These are phyloP conservation scores for Prunus mira DNA, from an alignment of 306 rosid species.

Conservation along the genomic window DNA sequence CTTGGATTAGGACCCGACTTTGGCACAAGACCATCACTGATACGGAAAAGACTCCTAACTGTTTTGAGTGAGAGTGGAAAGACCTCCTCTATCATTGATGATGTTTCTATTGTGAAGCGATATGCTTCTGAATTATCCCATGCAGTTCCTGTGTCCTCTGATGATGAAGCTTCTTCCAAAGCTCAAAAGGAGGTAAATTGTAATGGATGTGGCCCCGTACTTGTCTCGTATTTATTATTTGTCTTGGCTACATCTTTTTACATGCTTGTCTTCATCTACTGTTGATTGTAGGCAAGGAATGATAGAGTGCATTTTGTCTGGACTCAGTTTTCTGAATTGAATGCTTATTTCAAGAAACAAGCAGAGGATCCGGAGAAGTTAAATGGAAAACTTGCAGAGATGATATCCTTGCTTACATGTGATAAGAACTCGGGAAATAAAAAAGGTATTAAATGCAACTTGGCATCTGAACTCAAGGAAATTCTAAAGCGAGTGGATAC, in stretches of 20 bases:
- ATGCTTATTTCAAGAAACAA: constrained; percentile 67
- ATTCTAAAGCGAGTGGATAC: constrained; percentile 69
- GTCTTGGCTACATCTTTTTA: neutral
- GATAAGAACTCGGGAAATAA: constrained; percentile 37
- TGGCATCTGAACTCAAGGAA: constrained; percentile 61
- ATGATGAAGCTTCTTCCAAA: constrained; percentile 80
- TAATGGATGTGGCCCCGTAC: constrained; percentile 6
- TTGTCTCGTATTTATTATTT: neutral
- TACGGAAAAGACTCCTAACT: constrained; percentile 67
- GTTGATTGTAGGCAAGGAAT: constrained; percentile 67
- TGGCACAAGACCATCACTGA: constrained; percentile 76
- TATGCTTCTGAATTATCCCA: constrained; percentile 73
- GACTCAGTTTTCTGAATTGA: constrained; percentile 87
- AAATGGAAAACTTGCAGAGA: constrained; percentile 74
- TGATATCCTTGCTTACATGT: constrained; percentile 77
- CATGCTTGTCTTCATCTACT: constrained; percentile 22
- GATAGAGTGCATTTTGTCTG: constrained; percentile 83
- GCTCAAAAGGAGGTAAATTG: constrained; percentile 70
- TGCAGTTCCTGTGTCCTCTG: constrained; percentile 77
- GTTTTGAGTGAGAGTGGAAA: constrained; percentile 70
- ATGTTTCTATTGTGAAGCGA: constrained; percentile 74
- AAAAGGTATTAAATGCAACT: constrained; percentile 43
- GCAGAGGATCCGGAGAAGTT: constrained; percentile 69
- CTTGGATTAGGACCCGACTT: constrained; percentile 75
- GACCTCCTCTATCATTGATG: constrained; percentile 72